These are phyloP conservation scores for Colletotrichum siamense DNA, from an alignment of 2,329 filamentous ascomycete species.

Conservation along the genomic window DNA sequence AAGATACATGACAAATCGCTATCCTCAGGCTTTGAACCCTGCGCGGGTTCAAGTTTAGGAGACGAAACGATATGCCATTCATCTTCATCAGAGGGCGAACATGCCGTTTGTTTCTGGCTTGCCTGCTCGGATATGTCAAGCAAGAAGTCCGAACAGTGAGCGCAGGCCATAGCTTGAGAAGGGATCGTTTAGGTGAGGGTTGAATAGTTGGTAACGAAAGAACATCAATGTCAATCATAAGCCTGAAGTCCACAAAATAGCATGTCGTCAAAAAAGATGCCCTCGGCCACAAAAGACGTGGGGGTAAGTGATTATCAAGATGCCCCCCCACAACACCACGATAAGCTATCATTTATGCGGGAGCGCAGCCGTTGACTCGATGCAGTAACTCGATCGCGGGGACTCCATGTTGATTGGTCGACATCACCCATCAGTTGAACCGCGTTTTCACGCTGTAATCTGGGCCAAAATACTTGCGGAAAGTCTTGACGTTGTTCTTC, in stretches of 20 bases:
- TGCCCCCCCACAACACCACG: rapidly evolving
- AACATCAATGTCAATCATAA: background rate
- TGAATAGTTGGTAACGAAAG: background rate
- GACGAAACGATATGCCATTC: background rate
- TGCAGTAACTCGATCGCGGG: background rate
- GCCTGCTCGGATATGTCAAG: background rate
- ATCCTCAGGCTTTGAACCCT: background rate
- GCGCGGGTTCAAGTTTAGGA: background rate
- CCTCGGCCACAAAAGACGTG: background rate
- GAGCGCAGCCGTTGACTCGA: background rate
- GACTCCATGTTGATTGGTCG: background rate
- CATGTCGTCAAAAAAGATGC: background rate
- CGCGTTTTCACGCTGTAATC: rapidly evolving
- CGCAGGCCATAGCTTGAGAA: background rate
- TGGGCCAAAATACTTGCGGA: rapidly evolving
- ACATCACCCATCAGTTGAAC: rapidly evolving
- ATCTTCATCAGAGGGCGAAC: background rate
- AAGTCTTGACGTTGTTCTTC: background rate
- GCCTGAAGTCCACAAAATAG: background rate
- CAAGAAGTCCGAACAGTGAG: background rate
- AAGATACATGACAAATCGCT: background rate
- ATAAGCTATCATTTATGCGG: background rate
- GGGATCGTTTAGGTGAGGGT: rapidly evolving
- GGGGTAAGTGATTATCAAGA: background rate
- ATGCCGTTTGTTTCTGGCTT: rapidly evolving